A percentile compares a stretch with the other conserved stretches of the same genome.
Evolutionary conservation across 257 asterid genomes (phyloP).

Genomic region (Solanum pinnatisectum): DNA sequence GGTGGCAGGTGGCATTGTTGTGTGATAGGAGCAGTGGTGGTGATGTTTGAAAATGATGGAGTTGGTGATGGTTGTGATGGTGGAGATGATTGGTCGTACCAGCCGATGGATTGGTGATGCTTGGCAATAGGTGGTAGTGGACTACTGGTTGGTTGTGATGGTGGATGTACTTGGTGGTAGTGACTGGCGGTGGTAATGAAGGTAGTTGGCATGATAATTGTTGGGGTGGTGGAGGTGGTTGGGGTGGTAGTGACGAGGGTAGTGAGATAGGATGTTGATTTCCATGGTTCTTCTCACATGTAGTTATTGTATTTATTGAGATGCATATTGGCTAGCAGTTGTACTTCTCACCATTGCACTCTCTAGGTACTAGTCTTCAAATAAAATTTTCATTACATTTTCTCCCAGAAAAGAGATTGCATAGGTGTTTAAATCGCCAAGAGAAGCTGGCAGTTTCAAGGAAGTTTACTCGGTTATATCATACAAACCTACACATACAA

Average conservation of each 20-base stretch:
- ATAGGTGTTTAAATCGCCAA: background rate
- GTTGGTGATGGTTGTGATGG: background rate
- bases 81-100: background rate
- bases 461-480: background rate
- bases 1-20: background rate
- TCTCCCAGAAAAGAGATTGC: background rate
- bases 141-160: background rate
- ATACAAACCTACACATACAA: background rate
- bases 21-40: background rate
- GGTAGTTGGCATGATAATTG: background rate
- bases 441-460: background rate
- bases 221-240: background rate
- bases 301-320: background rate
- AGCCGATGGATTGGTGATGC: background rate
- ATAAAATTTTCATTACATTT: background rate
- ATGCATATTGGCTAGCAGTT: background rate
- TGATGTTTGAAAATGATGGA: background rate
- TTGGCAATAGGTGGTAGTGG: background rate
- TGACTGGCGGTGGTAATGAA: background rate
- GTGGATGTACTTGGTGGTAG: background rate
- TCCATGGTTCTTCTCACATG: background rate
- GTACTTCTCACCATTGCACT: background rate
- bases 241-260: background rate
- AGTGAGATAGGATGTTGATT: background rate
- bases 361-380: background rate